phyloP scores from a whole-genome alignment of 2,329 filamentous ascomycete species.

The Colletotrichum graminicola region DNA sequence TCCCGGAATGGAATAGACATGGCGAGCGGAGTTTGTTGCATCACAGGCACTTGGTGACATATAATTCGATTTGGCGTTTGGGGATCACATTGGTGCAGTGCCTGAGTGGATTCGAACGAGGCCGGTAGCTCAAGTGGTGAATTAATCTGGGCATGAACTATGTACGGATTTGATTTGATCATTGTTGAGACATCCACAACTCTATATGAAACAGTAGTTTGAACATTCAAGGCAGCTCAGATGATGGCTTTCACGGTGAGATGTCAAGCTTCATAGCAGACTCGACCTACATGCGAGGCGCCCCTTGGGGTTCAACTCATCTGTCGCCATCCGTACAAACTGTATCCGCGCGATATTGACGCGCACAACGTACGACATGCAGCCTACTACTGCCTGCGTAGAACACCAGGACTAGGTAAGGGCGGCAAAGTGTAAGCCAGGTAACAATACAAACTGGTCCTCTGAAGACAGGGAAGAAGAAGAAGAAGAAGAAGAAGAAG shows the following conservation, averaged over 20 bases:
- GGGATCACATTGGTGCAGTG: slow-evolving; percentile 12
- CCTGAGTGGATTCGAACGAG: slow-evolving; percentile 1
- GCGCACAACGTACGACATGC: not conserved
- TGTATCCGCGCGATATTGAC: too few relatives aligned
- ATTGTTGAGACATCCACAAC: not conserved
- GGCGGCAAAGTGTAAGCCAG: not conserved
- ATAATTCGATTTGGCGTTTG: slow-evolving; percentile 33
- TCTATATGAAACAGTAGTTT: not conserved
- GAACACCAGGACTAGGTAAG: too few relatives aligned
- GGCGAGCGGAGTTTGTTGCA: slow-evolving; percentile 19
- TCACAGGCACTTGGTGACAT: slow-evolving; percentile 11
- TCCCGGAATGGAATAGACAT: not conserved
- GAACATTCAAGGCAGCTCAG: not conserved
- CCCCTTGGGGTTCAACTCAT: not conserved
- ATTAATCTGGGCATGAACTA: slow-evolving; percentile 11
- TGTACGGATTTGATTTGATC: not conserved
- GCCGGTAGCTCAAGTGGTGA: not conserved
- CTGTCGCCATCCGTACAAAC: too few relatives aligned
- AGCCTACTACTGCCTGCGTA: not conserved
- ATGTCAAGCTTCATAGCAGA: not conserved
- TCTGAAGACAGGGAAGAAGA: not conserved
- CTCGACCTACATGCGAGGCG: not conserved
- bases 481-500: not conserved
- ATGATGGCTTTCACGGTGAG: not conserved
- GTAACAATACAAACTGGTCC: not conserved